Percentiles rank a stretch among this genome's conserved stretches.
Conservation (phyloP, 768 basidiomycete genomes). For the Lactarius quietus region DNA sequence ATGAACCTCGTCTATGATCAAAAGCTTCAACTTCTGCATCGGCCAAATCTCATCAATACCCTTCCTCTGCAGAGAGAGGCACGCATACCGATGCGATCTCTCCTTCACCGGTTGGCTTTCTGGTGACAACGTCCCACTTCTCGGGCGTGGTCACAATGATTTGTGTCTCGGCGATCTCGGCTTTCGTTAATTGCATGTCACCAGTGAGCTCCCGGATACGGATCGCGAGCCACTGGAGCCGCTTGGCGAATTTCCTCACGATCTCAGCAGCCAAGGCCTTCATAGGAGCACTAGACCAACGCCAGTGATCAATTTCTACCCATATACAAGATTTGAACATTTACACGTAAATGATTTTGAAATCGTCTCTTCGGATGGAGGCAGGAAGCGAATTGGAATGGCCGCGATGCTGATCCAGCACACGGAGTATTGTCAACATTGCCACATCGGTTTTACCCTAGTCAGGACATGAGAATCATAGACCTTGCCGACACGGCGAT, state of each 20-base stretch:
- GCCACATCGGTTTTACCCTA: conserved; percentile 99
- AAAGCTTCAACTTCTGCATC: conserved; percentile 76
- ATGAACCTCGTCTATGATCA: conserved; percentile 98
- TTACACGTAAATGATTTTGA: conserved; percentile 97
- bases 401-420: conserved; percentile 67
- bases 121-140: conserved; percentile 99
- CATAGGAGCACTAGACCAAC: conserved; percentile 78
- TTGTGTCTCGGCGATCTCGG: conserved; percentile 92
- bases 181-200: conserved; percentile 96
- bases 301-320: not conserved
- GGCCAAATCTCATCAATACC: conserved; percentile 1
- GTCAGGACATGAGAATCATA: conserved; percentile 1
- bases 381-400: conserved; percentile 36
- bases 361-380: conserved; percentile 63
- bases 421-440: conserved; percentile 87
- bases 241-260: conserved; percentile 85
- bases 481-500: not conserved
- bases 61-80: not conserved
- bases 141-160: conserved; percentile 99
- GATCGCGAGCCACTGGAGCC: conserved; percentile 84
- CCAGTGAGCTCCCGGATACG: conserved; percentile 78
- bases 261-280: conserved; percentile 97
- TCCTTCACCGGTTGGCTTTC: conserved; percentile 95
- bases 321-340: conserved; percentile 25
- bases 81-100: conserved; percentile 83